These are phyloP conservation scores for Arthrocladium fulminans DNA, from an alignment of 2,329 filamentous ascomycete genomes.

Conservation along the genomic window DNA sequence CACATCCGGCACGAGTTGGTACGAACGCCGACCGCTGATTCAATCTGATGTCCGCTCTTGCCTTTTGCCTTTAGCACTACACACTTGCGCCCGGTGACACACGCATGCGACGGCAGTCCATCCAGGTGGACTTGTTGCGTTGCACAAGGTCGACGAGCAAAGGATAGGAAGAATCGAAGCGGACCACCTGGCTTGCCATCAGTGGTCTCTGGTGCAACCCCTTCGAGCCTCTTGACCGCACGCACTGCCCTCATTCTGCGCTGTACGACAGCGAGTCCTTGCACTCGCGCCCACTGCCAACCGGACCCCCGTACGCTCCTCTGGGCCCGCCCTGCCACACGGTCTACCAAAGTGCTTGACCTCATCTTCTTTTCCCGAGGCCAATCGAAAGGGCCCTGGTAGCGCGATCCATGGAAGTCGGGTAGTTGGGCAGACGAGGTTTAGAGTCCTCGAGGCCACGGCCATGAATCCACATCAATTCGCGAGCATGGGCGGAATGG, in stretches of 20 bases:
- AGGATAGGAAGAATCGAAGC: background rate
- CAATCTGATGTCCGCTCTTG: background rate
- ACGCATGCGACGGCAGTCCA: no score
- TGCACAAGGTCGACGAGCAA: background rate
- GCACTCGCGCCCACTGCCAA: background rate
- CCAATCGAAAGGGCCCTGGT: background rate
- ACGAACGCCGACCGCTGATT: background rate
- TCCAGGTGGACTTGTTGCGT: no score
- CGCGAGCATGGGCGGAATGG: slow-evolving; percentile 22
- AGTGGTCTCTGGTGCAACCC: background rate
- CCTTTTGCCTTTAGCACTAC: background rate
- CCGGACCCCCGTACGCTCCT: background rate
- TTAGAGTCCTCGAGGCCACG: background rate
- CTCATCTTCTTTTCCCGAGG: background rate
- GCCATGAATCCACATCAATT: slow-evolving; percentile 22
- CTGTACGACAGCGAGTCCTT: background rate
- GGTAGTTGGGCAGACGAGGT: background rate
- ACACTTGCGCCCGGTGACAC: background rate
- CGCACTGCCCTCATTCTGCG: background rate
- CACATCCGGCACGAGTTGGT: no score
- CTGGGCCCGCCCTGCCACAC: background rate
- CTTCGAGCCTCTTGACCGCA: background rate
- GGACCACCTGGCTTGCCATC: background rate
- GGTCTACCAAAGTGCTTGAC: background rate
- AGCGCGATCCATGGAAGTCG: background rate